Base-by-base conservation (phyloP, 2,329 filamentous ascomycete species). In the Dactylellina parvicollis region DNA sequence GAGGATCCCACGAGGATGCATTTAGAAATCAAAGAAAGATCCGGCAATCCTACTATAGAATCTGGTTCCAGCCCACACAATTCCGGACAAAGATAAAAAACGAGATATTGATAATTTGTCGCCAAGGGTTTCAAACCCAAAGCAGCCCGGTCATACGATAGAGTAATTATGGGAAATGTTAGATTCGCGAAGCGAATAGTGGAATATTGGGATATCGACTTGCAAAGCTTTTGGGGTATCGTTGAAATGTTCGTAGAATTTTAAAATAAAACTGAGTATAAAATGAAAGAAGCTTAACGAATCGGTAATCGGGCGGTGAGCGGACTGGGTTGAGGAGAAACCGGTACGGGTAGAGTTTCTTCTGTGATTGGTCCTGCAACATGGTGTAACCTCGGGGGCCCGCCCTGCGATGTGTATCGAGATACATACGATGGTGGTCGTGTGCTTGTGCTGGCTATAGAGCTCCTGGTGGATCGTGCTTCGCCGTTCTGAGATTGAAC, bases 401-500 rank as follows among this genome's bases (percentile, higher is more conserved):
- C n/a, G 20, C 30, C 22, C 4, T 42, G 32, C 4, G 47, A 49
- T 50, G 55, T 76, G 34, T 74, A 60, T 18, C 75, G 62, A n/a
- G 75, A 78, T 55, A 71, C 38, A 55, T 78, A 78, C 26, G 76
- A 78, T 32, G 76, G 76, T 4, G 76, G 76, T 12, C 76, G 64
- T 69, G 76, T 74, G 18, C 52, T 62, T 14, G 49, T 60, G 24
- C 69, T 75, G 10, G 57, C 56, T 5, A 61, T 59, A 20, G 69
- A 73, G 22, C 18, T 66, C 20, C 69, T 56, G 30, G 30, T 50
- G 5, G 60, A 49, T 36, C 38, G 46, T 3, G 46, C 54, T 20
- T 66, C 49, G n/a, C 26, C 30, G 5, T 42, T 36, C 26, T 60
- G 60, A 3, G 54, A 54, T 20, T 66, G 56, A 26, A 73, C 57